Evolutionary conservation across 116 monocot species (phyloP).

Genomic region (Iris pallida): DNA sequence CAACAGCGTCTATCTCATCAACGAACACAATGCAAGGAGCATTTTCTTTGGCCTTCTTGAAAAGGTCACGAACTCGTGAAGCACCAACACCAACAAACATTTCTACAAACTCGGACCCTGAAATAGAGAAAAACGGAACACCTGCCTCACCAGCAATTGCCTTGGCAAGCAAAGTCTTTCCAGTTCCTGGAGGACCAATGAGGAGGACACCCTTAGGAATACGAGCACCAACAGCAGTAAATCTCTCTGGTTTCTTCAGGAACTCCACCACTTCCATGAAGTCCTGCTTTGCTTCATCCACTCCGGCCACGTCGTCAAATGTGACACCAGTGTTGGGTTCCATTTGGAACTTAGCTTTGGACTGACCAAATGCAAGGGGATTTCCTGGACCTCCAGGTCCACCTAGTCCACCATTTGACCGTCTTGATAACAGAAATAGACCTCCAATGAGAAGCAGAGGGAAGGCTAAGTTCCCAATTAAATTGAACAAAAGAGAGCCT

Average conservation of each 20-base stretch:
- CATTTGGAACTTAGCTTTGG: constrained; percentile 80
- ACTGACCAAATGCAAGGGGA: constrained; percentile 72
- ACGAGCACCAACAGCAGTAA: constrained; percentile 54
- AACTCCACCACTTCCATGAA: constrained; percentile 63
- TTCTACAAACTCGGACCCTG: constrained; percentile 53
- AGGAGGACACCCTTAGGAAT: constrained; percentile 59
- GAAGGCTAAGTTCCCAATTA: constrained; percentile 87
- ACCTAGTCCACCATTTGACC: constrained; percentile 69
- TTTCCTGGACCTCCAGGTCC: constrained; percentile 82
- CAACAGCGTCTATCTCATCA: constrained; percentile 53
- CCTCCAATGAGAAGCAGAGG: constrained; percentile 83
- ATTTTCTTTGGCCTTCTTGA: constrained; percentile 61
- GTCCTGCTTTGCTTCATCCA: constrained; percentile 53
- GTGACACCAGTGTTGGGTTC: constrained; percentile 81
- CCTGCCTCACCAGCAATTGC: constrained; percentile 58
- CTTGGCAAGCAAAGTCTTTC: constrained; percentile 52
- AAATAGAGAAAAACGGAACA: constrained; percentile 51
- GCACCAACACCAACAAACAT: constrained; percentile 59
- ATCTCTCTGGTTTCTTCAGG: constrained; percentile 52
- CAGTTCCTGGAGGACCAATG: constrained; percentile 51
- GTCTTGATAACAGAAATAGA: constrained; percentile 71
- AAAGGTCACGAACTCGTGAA: constrained; percentile 50
- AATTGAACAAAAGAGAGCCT: constrained; percentile 66
- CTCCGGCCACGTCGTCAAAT: constrained; percentile 52
- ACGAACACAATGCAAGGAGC: constrained; percentile 55